Evolutionary conservation across 805 yeast species (phyloP).

Genomic region (Nakazawaea wickerhamii): DNA sequence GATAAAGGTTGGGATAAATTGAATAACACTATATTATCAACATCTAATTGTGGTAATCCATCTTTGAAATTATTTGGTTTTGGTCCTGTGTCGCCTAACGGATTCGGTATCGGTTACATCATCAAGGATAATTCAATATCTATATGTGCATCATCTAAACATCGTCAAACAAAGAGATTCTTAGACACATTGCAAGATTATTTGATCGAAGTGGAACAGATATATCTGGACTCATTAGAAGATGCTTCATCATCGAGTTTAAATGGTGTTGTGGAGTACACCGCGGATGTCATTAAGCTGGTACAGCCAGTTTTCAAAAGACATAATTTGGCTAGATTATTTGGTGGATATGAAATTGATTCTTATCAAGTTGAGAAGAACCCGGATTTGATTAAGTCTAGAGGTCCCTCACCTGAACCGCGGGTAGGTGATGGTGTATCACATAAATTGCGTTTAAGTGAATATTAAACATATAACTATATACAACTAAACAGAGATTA

Average conservation of each 20-base stretch:
- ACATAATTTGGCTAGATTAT: slow-evolving; percentile 30
- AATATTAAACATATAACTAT: background rate
- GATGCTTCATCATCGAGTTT: too few species aligned
- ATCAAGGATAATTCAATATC: slow-evolving; percentile 75
- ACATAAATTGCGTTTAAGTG: slow-evolving; percentile 23
- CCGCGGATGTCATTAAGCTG: slow-evolving; percentile 20
- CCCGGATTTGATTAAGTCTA: slow-evolving; percentile 48
- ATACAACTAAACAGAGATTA: too few species aligned
- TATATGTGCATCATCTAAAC: slow-evolving; percentile 80
- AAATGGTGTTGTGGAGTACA: background rate
- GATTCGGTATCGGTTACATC: slow-evolving; percentile 90
- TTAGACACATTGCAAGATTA: slow-evolving; percentile 62
- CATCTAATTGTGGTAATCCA: slow-evolving; percentile 91
- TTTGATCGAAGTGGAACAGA: slow-evolving; percentile 51
- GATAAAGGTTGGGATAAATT: slow-evolving; percentile 86
- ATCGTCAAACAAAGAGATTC: slow-evolving; percentile 80
- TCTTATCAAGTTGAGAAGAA: slow-evolving; percentile 72
- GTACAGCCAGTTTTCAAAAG: slow-evolving; percentile 15
- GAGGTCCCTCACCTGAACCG: slow-evolving; percentile 58
- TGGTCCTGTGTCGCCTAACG: slow-evolving; percentile 86
- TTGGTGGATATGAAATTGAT: slow-evolving; percentile 73
- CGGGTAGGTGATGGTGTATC: slow-evolving; percentile 34
- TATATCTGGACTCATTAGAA: slow-evolving; percentile 30
- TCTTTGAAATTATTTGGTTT: slow-evolving; percentile 83
- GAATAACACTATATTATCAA: slow-evolving; percentile 74